Evolutionary conservation across 192 early-diverging fungal species (phyloP).

Genomic region (Phycomyces nitens): DNA sequence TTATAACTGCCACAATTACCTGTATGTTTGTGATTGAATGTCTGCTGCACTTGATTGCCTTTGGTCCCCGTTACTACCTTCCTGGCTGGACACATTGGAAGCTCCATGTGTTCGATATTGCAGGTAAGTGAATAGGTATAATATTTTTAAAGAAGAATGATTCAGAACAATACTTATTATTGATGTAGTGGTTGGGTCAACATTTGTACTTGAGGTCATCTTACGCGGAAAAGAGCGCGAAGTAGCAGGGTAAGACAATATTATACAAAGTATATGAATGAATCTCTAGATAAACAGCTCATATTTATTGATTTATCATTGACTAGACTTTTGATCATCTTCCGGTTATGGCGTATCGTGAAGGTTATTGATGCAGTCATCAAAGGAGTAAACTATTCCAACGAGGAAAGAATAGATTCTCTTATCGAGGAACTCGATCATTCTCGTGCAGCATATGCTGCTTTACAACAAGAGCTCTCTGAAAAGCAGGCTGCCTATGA

Average conservation of each 20-base stretch:
- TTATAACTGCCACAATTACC: conserved; percentile 38
- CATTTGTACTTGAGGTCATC: conserved; percentile 48
- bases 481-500: too few relatives aligned
- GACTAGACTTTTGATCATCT: conserved; percentile 45
- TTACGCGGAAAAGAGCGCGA: conserved; percentile 51
- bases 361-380: conserved; percentile 48
- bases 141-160: background rate
- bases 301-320: background rate
- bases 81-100: conserved; percentile 33
- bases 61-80: conserved; percentile 46
- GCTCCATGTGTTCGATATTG: conserved; percentile 45
- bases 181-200: conserved; percentile 43
- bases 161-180: background rate
- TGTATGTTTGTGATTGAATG: conserved; percentile 52
- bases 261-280: background rate
- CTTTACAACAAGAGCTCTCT: too few relatives aligned
- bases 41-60: conserved; percentile 40
- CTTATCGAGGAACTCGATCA: conserved; percentile 9
- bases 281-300: background rate
- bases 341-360: conserved; percentile 54
- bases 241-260: conserved; percentile 36
- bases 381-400: conserved; percentile 30
- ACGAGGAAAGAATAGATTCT: conserved; percentile 10
- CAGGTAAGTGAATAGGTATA: conserved; percentile 19
- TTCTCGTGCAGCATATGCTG: background rate